Base-by-base conservation (phyloP, 345 rosid genomes). In the Fremontodendron californicum region DNA sequence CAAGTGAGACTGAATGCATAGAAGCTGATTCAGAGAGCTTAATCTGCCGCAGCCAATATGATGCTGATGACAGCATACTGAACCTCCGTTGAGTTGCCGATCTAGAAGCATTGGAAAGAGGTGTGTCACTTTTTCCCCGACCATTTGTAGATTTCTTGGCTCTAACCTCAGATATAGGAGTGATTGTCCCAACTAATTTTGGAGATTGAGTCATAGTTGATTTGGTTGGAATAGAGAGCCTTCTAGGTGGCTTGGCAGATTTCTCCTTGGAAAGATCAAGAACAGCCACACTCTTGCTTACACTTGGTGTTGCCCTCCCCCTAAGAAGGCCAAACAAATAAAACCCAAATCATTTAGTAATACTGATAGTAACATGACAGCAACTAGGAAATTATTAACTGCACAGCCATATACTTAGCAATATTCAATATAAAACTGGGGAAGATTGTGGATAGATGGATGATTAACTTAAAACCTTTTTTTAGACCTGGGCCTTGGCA, bases 1-100 rank as follows among this genome's bases (percentile, higher is more conserved):
- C 97, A 9, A 94, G 91, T 4, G 98, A 89, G 60, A 94, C 78
- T 0, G 92, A 82, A 43, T 94, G 98, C 83, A 87, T 90, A 7
- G 86, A 89, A 54, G 82, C 90, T 6, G 93, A 82, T 82, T 94
- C 97, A 15, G 96, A 87, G 57, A n/a, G n/a, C n/a, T n/a, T n/a
- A n/a, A n/a, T n/a, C n/a, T n/a, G n/a, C n/a, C n/a, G n/a, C n/a
- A n/a, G n/a, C n/a, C n/a, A n/a, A n/a, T n/a, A n/a, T n/a, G n/a
- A n/a, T n/a, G n/a, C n/a, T n/a, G n/a, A n/a, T 51, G 85, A 79
- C 33, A 91, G 79, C 37, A 42, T 76, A 79, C 75, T 81, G 77
- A 80, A 84, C 86, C 81, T 89, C 84, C 78, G 87, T 27, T 88
- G 71, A 81, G 75, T 75, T 12, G 86, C 85, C 18, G 92, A 68